Conservation (phyloP, 2,329 filamentous ascomycete species). For the Trichoderma semiorbis region DNA sequence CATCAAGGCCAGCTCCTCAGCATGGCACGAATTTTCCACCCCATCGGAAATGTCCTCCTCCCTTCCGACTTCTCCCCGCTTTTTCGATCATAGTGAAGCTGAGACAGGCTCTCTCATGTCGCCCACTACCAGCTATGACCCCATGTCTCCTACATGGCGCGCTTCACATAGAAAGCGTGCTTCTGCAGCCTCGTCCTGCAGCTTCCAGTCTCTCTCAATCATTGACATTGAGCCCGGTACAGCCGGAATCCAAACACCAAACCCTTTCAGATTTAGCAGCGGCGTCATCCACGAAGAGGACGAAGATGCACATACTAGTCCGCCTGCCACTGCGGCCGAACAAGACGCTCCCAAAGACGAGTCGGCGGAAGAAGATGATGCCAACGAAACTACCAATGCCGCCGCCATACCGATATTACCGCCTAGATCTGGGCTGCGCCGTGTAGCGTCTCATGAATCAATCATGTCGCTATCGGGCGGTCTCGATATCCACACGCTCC, state of each 20-base stretch:
- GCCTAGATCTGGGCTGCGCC: conserved; percentile 52
- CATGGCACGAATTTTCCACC: conserved; percentile 50
- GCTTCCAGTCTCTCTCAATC: conserved; percentile 40
- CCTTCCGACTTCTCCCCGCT: conserved; percentile 74
- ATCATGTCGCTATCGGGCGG: conserved; percentile 83
- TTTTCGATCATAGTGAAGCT: conserved; percentile 67
- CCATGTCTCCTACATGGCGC: conserved; percentile 59
- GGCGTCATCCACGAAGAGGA: conserved; percentile 39
- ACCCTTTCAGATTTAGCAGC: conserved; percentile 25
- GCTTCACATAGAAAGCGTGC: conserved; percentile 51
- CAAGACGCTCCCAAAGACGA: background rate
- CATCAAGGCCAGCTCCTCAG: conserved; percentile 39
- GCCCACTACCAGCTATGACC: conserved; percentile 72
- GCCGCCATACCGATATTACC: background rate
- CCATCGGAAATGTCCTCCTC: conserved; percentile 70
- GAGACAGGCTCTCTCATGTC: conserved; percentile 71
- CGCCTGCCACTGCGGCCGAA: background rate
- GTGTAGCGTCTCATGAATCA: conserved; percentile 77
- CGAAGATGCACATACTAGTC: conserved; percentile 30
- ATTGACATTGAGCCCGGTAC: conserved; percentile 34
- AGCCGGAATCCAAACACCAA: conserved; percentile 22
- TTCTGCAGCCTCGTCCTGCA: conserved; percentile 54
- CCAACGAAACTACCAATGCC: conserved; percentile 32
- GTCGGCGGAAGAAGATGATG: conserved; percentile 31
- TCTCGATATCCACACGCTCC: conserved; percentile 84